Conservation (phyloP, 805 yeast genomes). For the Zygosaccharomyces siamensis region DNA sequence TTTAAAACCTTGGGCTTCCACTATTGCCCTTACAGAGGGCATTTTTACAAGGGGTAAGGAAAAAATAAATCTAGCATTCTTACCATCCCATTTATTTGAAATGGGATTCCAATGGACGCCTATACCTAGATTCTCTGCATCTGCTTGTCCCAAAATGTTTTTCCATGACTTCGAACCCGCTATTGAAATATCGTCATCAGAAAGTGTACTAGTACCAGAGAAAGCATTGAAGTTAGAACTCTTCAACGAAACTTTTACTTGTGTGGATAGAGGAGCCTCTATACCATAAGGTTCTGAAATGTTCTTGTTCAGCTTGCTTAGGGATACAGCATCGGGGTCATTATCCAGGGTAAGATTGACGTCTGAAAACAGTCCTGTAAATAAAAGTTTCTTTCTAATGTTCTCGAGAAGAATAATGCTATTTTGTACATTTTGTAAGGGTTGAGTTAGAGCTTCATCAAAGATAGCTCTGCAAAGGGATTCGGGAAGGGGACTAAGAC, state of each 20-base stretch:
- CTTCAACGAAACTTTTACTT: conserved; percentile 40
- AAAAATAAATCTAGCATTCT: conserved; percentile 45
- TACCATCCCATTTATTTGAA: conserved; percentile 41
- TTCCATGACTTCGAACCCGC: conserved; percentile 37
- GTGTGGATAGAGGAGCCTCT: conserved; percentile 41
- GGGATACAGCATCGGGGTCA: conserved; percentile 24
- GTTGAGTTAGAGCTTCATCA: conserved; percentile 40
- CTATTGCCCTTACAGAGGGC: conserved; percentile 44
- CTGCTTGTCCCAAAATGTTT: conserved; percentile 58
- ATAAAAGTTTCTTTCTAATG: conserved; percentile 36
- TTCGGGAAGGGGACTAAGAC: conserved; percentile 35
- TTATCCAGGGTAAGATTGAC: conserved; percentile 41
- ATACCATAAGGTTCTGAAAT: conserved; percentile 35
- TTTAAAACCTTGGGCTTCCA: conserved; percentile 40
- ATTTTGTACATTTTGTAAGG: conserved; percentile 40
- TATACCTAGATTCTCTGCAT: conserved; percentile 43
- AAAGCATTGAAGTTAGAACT: conserved; percentile 32
- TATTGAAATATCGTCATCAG: conserved; percentile 35
- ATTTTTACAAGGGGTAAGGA: conserved; percentile 43
- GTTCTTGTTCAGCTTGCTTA: conserved; percentile 7
- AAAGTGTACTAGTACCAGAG: conserved; percentile 35
- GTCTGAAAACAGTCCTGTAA: conserved; percentile 44
- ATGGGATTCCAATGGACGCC: conserved; percentile 47
- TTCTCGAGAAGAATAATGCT: conserved; percentile 34
- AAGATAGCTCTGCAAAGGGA: conserved; percentile 45